Base-by-base conservation (phyloP, 2,329 filamentous ascomycete genomes). In the Penicillium digitatum region DNA sequence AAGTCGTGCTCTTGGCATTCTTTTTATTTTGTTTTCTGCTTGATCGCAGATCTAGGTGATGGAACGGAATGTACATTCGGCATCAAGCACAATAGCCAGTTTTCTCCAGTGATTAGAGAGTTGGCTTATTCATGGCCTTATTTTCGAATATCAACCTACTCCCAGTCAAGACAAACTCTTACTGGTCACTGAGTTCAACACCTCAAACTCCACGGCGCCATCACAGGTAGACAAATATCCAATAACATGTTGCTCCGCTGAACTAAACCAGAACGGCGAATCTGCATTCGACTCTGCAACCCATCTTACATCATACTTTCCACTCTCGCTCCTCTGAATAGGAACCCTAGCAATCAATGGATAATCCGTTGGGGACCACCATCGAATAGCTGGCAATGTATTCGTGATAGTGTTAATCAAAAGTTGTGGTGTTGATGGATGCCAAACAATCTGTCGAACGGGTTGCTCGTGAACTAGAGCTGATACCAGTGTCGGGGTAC, bases 381-480 rank as follows among this genome's bases (percentile, higher is more conserved):
- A 63, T 20, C 72, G 68, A 27, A 72, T 66, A 14, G 63, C 63
- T 55, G 69, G 64, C 29, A 69, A 55, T 42, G 61, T 66, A 58
- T 57, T 70, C 31, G 73, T 72, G 27, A 68, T 64, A 5, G 71
- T 69, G 14, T 72, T 73, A 32, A 78, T 69, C 6, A 78, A 66
- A 3, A 77, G 50, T 31, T 75, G 69, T 31, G 64, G 62, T 3
- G 66, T 64, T 4, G 66, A 69, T 37, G 69, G 61, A 61, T 76
- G 72, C 76, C 76, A 78, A 11, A 63, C 58, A 16, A 76, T 52
- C 29, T 76, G 70, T 50, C 70, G 70, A 29, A 78, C 69, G 4
- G 68, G 65, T 37, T 75, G 69, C 43, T 76, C 75, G 47, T 78
- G 76, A 18, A 77, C 71, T 1, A 78, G 55, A 5, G 67, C 68